phyloP scores from a whole-genome alignment of 805 yeast species.

The Nakazawaea ambrosiae region DNA sequence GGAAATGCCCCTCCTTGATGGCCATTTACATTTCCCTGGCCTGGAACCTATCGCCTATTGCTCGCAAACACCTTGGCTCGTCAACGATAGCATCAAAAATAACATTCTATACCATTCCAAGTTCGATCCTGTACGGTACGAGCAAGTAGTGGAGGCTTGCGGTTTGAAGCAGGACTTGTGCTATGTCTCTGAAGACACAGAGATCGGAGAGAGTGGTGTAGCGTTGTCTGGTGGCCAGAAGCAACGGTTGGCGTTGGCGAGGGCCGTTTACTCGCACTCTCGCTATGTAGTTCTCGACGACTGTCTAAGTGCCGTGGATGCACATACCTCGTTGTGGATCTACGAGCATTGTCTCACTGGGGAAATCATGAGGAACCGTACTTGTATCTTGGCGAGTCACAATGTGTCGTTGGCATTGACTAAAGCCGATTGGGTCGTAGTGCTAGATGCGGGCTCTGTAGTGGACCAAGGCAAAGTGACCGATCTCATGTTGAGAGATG shows the following conservation, averaged over 20 bases:
- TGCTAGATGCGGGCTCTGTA: constrained; percentile 78
- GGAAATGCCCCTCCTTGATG: constrained; percentile 73
- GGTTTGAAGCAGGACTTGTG: constrained; percentile 82
- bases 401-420: constrained; percentile 83
- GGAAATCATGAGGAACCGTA: constrained; percentile 74
- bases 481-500: constrained; percentile 53
- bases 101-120: constrained; percentile 75
- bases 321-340: constrained; percentile 91
- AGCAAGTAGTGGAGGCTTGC: constrained; percentile 79
- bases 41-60: constrained; percentile 88
- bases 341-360: constrained; percentile 90
- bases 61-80: constrained; percentile 92
- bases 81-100: constrained; percentile 81
- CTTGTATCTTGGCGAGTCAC: constrained; percentile 87
- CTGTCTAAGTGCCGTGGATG: constrained; percentile 94
- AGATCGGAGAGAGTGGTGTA: constrained; percentile 96
- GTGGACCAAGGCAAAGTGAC: constrained; percentile 73
- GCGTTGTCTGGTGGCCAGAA: constrained; percentile 96
- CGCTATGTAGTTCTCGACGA: constrained; percentile 82
- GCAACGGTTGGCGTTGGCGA: constrained; percentile 90
- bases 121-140: constrained; percentile 67
- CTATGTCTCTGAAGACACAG: constrained; percentile 81
- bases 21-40: constrained; percentile 77
- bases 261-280: constrained; percentile 86
- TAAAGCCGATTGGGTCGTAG: constrained; percentile 72